Evolutionary conservation across 2,329 filamentous ascomycete genomes (phyloP), one percentile per base, ranked within the genome.

Genomic region (Pseudogymnoascus verrucosus): DNA sequence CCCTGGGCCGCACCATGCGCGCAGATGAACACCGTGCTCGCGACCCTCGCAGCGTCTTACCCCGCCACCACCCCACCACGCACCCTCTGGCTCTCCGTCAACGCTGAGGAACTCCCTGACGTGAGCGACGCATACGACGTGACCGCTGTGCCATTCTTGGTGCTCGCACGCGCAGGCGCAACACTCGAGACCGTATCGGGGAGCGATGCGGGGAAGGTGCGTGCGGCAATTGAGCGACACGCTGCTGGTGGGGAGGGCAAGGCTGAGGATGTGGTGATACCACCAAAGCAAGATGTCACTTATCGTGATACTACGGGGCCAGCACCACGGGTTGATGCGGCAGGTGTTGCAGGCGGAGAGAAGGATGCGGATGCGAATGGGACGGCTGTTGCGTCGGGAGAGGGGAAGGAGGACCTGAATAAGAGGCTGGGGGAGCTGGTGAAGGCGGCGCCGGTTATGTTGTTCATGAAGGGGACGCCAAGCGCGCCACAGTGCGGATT

Each of bases 401-500:
- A 85, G 19, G 82, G 83, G 60, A 93, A 93, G 78, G 91, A 97
- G 75, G 92, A 96, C 68, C 79, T 99, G 62, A 87, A 91, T 76
- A 87, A 89, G 75, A 84, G 93, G 34, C 80, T 99, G 39, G 83
- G 78, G 19, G 90, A 96, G 69, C 82, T 99, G 37, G 93, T 98
- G 69, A 96, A 93, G 79, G 95, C 95, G 4, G 93, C 95, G 34
- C 91, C 93, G 0, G 93, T 99, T 34, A 99, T 99, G 95, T 81
- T 99, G 28, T 99, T 99, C 77, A 96, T 96, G 91, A 96, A 96
- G 79, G 93, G 92, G n/a, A 96, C 91, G 2, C 92, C 92, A 0
- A 90, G 87, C 68, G 84, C 86, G 34, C 92, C 92, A 1, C 90
- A 96, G 76, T 96, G 93, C 72, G 92, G 95, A 2, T 99, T 99